These are phyloP conservation scores for Ogataea kodamae DNA, from an alignment of 805 yeast species.

Conservation along the genomic window DNA sequence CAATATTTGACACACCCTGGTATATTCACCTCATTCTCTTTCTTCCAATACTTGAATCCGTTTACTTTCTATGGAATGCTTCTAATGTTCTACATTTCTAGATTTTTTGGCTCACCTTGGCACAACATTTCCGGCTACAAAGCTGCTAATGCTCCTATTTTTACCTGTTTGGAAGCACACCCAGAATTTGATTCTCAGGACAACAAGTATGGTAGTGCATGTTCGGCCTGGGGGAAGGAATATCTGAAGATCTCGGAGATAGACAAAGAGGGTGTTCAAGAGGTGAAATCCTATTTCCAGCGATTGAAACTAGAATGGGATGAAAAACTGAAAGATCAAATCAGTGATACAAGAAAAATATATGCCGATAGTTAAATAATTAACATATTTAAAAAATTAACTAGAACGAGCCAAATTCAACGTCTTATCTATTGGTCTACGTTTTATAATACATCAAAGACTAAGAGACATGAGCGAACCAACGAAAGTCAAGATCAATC, in stretches of 20 bases:
- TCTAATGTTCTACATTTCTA: conserved; percentile 74
- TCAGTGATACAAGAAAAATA: conserved; percentile 34
- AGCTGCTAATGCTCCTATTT: conserved; percentile 85
- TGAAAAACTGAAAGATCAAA: conserved; percentile 67
- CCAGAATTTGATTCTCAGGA: conserved; percentile 41
- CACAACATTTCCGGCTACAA: conserved; percentile 85
- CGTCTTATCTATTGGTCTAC: too few species aligned
- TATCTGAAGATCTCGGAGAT: conserved; percentile 53
- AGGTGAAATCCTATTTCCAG: conserved; percentile 64
- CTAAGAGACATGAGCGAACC: conserved; percentile 86
- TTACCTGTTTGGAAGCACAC: conserved; percentile 54
- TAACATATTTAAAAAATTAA: too few species aligned
- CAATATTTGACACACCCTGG: conserved; percentile 93
- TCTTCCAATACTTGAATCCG: conserved; percentile 68
- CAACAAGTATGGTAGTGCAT: conserved; percentile 71
- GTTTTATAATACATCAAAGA: conserved; percentile 9
- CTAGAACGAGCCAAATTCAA: too few species aligned
- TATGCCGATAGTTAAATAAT: conserved; percentile 10
- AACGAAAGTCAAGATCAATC: conserved; percentile 89
- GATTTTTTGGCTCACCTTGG: conserved; percentile 80
- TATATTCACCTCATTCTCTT: conserved; percentile 80
- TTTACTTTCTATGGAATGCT: conserved; percentile 86
- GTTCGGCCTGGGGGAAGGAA: conserved; percentile 61
- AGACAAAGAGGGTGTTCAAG: conserved; percentile 61
- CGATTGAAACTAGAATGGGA: conserved; percentile 66